A percentile compares a stretch with the other conserved stretches of the same genome.
phyloP scores from a whole-genome alignment of 1,284 basidiomycete genomes.

The Cerrena zonata region DNA sequence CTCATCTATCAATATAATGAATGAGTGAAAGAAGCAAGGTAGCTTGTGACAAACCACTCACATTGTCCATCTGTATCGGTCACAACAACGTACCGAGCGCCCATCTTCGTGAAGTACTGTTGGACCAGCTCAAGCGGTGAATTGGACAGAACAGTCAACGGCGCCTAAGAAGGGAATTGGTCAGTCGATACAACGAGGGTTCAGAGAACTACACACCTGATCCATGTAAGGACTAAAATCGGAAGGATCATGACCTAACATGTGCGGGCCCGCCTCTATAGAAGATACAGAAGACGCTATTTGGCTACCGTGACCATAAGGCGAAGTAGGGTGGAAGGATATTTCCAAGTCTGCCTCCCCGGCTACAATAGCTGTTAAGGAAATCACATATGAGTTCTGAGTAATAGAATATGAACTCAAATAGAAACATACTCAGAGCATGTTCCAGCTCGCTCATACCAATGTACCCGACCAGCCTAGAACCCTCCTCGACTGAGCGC shows the following conservation, averaged over 20 bases:
- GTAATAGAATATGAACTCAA: not conserved
- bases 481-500: constrained; percentile 38
- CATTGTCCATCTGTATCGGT: constrained; percentile 79
- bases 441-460: constrained; percentile 91
- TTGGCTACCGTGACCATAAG: constrained; percentile 35
- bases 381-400: not conserved
- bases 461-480: constrained; percentile 86
- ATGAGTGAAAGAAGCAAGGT: constrained; percentile 3
- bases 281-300: constrained; percentile 59
- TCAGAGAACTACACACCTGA: constrained; percentile 46
- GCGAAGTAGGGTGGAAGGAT: constrained; percentile 53
- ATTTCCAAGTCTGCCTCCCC: constrained; percentile 66
- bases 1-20: constrained; percentile 49
- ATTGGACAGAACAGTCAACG: constrained; percentile 75
- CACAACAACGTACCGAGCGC: constrained; percentile 84
- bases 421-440: constrained; percentile 64
- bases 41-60: constrained; percentile 35
- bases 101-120: constrained; percentile 86
- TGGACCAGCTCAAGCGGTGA: constrained; percentile 86
- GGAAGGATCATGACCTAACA: constrained; percentile 52
- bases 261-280: constrained; percentile 32
- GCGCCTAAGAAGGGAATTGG: constrained; percentile 47
- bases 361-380: constrained; percentile 59
- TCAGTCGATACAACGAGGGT: constrained; percentile 6
- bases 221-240: constrained; percentile 90